Evolutionary conservation across 2,329 filamentous ascomycete genomes (phyloP).

Genomic region (Monilinia vaccinii-corymbosi): DNA sequence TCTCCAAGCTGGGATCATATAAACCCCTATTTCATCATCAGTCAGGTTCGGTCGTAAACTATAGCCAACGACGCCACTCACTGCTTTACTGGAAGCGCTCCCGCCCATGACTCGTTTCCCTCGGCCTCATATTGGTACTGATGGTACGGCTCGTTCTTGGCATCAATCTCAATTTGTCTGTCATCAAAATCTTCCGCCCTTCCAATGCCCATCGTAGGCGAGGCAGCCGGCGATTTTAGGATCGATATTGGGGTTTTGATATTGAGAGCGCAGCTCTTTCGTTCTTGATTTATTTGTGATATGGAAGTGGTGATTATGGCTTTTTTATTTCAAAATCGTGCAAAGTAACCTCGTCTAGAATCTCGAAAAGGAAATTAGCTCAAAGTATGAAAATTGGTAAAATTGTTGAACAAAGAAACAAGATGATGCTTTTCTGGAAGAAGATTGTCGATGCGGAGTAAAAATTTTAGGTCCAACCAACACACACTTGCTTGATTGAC

Average conservation of each 20-base stretch:
- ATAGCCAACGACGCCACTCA: conserved; percentile 30
- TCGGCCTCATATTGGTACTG: conserved; percentile 82
- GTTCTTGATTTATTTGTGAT: background rate
- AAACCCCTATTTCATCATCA: conserved; percentile 50
- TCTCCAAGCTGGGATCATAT: conserved; percentile 91
- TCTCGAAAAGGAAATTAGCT: conserved; percentile 3
- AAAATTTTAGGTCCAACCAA: background rate
- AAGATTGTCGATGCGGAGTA: background rate
- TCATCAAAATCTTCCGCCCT: conserved; percentile 58
- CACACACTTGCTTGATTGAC: background rate
- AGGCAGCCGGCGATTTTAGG: conserved; percentile 27
- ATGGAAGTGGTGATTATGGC: background rate
- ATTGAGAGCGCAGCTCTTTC: conserved; percentile 15
- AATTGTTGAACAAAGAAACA: conserved; percentile 1
- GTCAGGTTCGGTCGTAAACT: background rate
- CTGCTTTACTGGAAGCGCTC: conserved; percentile 93
- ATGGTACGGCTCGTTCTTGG: conserved; percentile 50
- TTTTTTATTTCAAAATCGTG: background rate
- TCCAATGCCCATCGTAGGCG: conserved; percentile 56
- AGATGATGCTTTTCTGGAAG: background rate
- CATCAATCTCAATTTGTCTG: conserved; percentile 53
- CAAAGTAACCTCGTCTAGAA: background rate
- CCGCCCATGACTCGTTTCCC: conserved; percentile 83
- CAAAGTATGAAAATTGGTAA: background rate
- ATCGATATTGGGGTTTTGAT: conserved; percentile 13